A percentile compares a stretch with the other conserved stretches of the same genome.
phyloP scores from a whole-genome alignment of 495 filamentous ascomycete genomes.

The Aspergillus campestris region DNA sequence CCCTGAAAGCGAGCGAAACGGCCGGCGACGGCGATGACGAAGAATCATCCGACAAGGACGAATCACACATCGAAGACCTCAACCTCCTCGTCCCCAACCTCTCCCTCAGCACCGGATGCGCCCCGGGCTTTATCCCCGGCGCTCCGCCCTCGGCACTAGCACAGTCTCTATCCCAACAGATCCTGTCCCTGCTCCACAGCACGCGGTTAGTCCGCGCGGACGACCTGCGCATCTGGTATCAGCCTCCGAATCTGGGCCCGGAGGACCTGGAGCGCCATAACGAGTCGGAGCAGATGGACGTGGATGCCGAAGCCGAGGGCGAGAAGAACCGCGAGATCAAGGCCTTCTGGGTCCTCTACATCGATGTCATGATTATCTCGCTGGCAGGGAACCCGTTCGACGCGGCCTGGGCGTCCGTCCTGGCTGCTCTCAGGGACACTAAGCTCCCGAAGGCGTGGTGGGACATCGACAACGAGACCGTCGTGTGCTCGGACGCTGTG shows the following conservation, averaged over 20 bases:
- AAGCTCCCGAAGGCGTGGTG: slow-evolving; percentile 73
- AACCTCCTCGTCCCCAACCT: slow-evolving; percentile 86
- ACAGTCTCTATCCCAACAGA: slow-evolving; percentile 70
- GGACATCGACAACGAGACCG: slow-evolving; percentile 71
- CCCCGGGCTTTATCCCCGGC: slow-evolving; percentile 75
- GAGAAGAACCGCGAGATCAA: slow-evolving; percentile 47
- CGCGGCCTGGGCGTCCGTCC: slow-evolving; percentile 72
- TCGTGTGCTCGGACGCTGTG: slow-evolving; percentile 60
- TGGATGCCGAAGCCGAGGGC: slow-evolving; percentile 18
- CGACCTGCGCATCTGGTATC: slow-evolving; percentile 63
- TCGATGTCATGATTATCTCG: slow-evolving; percentile 83
- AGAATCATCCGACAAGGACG: slow-evolving; percentile 31
- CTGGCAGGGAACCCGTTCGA: slow-evolving; percentile 89
- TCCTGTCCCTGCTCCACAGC: slow-evolving; percentile 65
- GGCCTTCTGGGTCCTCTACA: slow-evolving; percentile 90
- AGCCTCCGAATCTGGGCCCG: slow-evolving; percentile 35
- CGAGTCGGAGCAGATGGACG: slow-evolving; percentile 38
- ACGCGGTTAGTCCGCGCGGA: slow-evolving; percentile 50
- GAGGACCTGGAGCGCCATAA: slow-evolving; percentile 27
- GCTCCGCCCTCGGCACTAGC: slow-evolving; percentile 70
- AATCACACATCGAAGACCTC: slow-evolving; percentile 48
- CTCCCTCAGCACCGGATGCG: slow-evolving; percentile 81
- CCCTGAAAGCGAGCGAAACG: slow-evolving; percentile 11
- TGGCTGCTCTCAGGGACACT: slow-evolving; percentile 76
- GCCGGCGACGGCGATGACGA: slow-evolving; percentile 12